Evolutionary conservation across 2,329 filamentous ascomycete genomes (phyloP).

Genomic region (Pseudocercospora fijiensis): DNA sequence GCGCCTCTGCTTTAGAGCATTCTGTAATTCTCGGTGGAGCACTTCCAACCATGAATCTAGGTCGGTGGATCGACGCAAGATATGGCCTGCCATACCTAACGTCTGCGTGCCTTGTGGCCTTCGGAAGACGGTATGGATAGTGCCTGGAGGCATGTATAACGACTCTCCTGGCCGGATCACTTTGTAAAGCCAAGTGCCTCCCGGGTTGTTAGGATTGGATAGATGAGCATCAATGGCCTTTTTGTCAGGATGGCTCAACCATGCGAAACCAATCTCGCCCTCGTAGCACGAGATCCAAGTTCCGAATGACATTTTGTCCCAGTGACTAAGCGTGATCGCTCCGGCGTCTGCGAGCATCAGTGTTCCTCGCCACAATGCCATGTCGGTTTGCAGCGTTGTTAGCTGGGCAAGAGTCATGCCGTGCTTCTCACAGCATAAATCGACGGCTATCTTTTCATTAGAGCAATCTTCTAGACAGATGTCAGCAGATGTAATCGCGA

Average conservation of each 20-base stretch:
- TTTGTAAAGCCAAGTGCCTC: constrained; percentile 13
- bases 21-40: neutral
- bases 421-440: constrained; percentile 10
- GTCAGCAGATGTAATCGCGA: neutral
- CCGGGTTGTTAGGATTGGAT: neutral
- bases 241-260: constrained; percentile 8
- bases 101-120: constrained; percentile 18
- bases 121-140: constrained; percentile 20
- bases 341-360: constrained; percentile 25
- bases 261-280: constrained; percentile 26
- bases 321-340: constrained; percentile 16
- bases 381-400: neutral
- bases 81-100: constrained; percentile 15
- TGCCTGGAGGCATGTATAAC: constrained; percentile 22
- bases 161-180: constrained; percentile 20
- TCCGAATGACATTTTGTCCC: constrained; percentile 14
- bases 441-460: neutral
- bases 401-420: constrained; percentile 4
- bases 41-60: neutral
- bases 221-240: neutral
- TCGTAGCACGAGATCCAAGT: constrained; percentile 26
- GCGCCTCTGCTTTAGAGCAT: neutral
- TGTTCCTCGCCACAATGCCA: constrained; percentile 12
- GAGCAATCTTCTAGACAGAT: constrained; percentile 13
- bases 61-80: constrained; percentile 8